Evolutionary conservation across 352 stramenopile genomes (phyloP), one percentile per base, ranked within the genome.

Genomic region (Pythium dissotocum): DNA sequence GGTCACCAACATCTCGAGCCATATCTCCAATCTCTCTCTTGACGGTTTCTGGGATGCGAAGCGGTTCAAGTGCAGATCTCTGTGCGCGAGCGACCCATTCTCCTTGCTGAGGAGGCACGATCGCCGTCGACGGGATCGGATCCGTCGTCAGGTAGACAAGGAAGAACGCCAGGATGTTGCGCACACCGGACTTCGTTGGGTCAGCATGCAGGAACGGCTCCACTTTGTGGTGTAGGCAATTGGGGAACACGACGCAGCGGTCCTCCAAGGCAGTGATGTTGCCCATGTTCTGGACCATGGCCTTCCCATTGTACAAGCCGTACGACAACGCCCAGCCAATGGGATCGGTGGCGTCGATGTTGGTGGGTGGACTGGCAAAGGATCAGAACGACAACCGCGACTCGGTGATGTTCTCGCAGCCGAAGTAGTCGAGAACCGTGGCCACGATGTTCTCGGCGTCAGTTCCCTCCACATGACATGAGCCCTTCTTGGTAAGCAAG

Each of bases 101-200:
- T 32, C 73, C 26, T 59, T 82, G 75, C 63, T 82, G 75, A 21
- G 75, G 72, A n/a, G 69, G 58, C 13, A 79, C 63, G 2, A 67
- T 32, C 1, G 69, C 65, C 0, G 65, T 76, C 38, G 72, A 79
- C 13, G 63, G 52, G 46, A 77, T 71, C 55, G 54, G 46, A 18
- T 14, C 52, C 33, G 66, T 58, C 0, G 48, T 52, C 0, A 60
- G 72, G 51, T 79, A 65, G 1, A 79, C 61, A 0, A 79, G 32
- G 38, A 76, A 78, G 56, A 82, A 82, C 28, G 69, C 66, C 14
- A 82, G 30, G 32, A 82, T 77, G 57, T 79, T 79, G 28, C 64
- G 72, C 0, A 70, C 59, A 7, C 72, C 69, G 0, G 61, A 56
- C 21, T 24, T 24, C 21, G 21, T 70, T 4, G 36, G 30, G 44